Conservation (phyloP, 2,329 filamentous ascomycete genomes). For the Pseudopithomyces maydicus region DNA sequence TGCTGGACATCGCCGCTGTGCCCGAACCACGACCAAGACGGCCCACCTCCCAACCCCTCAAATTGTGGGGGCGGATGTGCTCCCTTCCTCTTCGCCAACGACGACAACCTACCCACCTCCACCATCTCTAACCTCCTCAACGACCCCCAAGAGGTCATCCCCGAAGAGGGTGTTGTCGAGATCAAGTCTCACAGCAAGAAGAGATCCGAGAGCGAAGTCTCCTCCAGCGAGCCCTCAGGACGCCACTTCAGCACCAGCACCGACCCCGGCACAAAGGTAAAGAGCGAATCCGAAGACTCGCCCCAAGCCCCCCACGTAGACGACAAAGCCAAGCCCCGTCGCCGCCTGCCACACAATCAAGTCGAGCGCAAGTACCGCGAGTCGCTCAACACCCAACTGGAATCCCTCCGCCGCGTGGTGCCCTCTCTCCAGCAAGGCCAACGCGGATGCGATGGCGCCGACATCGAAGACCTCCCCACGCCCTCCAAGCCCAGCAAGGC, state of each 20-base stretch:
- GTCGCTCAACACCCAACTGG: conserved; percentile 53
- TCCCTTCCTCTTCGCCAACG: conserved; percentile 45
- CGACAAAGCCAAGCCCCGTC: conserved; percentile 40
- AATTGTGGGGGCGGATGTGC: conserved; percentile 48
- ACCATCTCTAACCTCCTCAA: conserved; percentile 34
- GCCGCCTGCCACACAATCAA: conserved; percentile 50
- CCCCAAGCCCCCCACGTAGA: conserved; percentile 23
- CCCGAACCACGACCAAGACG: conserved; percentile 46
- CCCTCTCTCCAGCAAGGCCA: conserved; percentile 47
- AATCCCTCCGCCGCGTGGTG: conserved; percentile 47
- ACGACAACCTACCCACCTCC: conserved; percentile 36
- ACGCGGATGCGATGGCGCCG: conserved; percentile 43
- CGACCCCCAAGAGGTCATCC: conserved; percentile 37
- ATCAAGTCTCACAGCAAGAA: conserved; percentile 43
- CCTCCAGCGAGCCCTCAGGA: conserved; percentile 34
- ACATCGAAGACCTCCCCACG: conserved; percentile 50
- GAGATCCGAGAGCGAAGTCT: conserved; percentile 42
- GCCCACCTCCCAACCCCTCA: conserved; percentile 46
- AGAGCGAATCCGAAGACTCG: conserved; percentile 39
- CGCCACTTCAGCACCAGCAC: conserved; percentile 31
- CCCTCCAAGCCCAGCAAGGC: conserved; percentile 51
- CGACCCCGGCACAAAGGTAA: conserved; percentile 23
- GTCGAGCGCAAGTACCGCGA: conserved; percentile 55
- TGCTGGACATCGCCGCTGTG: conserved; percentile 50
- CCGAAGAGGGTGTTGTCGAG: conserved; percentile 44